Evolutionary conservation across 805 yeast species (phyloP).

Genomic region (Pichia pseudocactophila): DNA sequence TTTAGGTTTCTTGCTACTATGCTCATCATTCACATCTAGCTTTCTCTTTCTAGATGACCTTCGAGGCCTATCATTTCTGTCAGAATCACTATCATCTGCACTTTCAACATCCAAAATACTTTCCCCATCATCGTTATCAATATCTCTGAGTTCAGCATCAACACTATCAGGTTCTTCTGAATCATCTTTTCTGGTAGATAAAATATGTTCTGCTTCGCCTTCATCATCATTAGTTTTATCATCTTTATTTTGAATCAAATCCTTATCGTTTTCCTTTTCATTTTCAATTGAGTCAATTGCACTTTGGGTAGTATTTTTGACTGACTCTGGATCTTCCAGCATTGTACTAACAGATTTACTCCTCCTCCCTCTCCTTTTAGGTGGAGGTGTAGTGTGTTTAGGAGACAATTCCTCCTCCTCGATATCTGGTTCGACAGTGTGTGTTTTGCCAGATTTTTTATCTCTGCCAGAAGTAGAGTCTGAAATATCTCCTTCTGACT

Average conservation of each 20-base stretch:
- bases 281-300: not conserved
- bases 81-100: not conserved
- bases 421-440: not conserved
- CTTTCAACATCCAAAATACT: slow-evolving; percentile 13
- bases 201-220: not conserved
- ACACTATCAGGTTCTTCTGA: not conserved
- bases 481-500: slow-evolving; percentile 9
- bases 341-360: not conserved
- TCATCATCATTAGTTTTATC: not conserved
- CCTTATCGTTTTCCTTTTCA: not conserved
- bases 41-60: slow-evolving; percentile 1
- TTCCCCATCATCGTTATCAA: slow-evolving; percentile 1
- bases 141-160: slow-evolving; percentile 2
- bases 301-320: not conserved
- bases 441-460: not conserved
- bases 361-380: slow-evolving; percentile 9
- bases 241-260: not conserved
- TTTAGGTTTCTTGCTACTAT: not conserved
- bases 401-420: not conserved
- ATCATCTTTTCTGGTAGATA: slow-evolving; percentile 1
- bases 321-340: not conserved
- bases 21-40: not conserved
- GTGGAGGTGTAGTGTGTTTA: not conserved
- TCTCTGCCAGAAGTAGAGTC: slow-evolving; percentile 3
- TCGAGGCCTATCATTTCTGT: slow-evolving; percentile 1